Base-by-base conservation (phyloP, 805 yeast genomes). In the Lachancea waltii region DNA sequence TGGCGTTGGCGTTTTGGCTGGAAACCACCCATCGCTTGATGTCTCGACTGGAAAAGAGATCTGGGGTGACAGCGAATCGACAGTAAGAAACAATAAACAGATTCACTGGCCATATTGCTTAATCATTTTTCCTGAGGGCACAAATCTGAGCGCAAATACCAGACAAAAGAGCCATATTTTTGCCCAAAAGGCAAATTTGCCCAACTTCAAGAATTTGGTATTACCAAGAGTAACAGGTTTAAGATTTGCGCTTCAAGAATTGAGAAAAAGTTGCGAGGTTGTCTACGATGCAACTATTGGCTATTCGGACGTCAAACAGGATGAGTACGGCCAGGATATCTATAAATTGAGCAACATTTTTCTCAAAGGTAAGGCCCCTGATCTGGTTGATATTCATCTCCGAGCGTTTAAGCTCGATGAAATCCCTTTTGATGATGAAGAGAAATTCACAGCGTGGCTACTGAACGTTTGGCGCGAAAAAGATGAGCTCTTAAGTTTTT, bases 111-210 rank as follows among this genome's bases (percentile, higher is more conserved):
- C 83, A 3, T 79, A 80, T 45, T 77, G 81, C 69, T 58, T 92
- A 32, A 62, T 89, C 16, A 59, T 92, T 19, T 92, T 82, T 62
- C 98, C 98, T 1, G 98, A 92, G 60, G 98, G 98, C 4, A 92
- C 98, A 0, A 92, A 86, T 42, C 63, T 83, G 38, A 79, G 92
- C 26, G 69, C 68, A 4, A 71, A 75, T 43, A 85, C 95, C 2
- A 69, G 75, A 33, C 62, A 50, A 3, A 73, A 74, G 41, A 76
- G 89, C 7, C 67, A 65, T 13, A 66, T 56, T 6, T 92, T 67
- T 60, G 81, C 86, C 15, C 61, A 57, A 5, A 73, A 78, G 45
- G 54, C 68, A 17, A 70, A 68, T 4, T 65, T 64, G 24, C 68
- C 73, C 6, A 65, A 69, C 1, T 67, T 80, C 46, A 67, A 71